Evolutionary conservation across 805 yeast species (phyloP).

Genomic region (Clavispora phyllophila): DNA sequence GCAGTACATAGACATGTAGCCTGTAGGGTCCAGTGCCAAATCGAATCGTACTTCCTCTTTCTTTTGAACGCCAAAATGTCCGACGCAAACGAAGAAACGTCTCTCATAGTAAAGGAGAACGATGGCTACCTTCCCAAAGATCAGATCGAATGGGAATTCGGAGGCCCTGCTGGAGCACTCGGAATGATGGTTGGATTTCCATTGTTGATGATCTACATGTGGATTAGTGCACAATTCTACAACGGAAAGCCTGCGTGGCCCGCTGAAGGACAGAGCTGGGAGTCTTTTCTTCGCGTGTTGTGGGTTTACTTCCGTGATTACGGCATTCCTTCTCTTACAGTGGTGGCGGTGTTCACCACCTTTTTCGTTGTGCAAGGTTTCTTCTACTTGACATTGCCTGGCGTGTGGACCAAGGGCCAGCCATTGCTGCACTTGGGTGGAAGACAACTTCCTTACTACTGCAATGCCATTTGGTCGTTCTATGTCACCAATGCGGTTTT

Average conservation of each 20-base stretch:
- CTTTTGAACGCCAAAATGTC: background rate
- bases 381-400: slow-evolving; percentile 83
- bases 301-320: slow-evolving; percentile 40
- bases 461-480: slow-evolving; percentile 86
- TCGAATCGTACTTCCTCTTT: background rate
- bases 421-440: slow-evolving; percentile 78
- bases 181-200: slow-evolving; percentile 96
- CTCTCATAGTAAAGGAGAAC: slow-evolving; percentile 7
- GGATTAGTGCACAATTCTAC: slow-evolving; percentile 83
- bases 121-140: slow-evolving; percentile 34
- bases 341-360: slow-evolving; percentile 67
- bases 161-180: slow-evolving; percentile 84
- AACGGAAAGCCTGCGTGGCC: slow-evolving; percentile 73
- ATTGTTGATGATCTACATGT: slow-evolving; percentile 90
- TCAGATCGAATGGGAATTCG: slow-evolving; percentile 80
- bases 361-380: slow-evolving; percentile 66
- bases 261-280: slow-evolving; percentile 47
- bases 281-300: slow-evolving; percentile 38
- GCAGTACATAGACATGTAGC: background rate
- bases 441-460: slow-evolving; percentile 82
- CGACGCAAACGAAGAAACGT: slow-evolving; percentile 2
- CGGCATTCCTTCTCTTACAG: slow-evolving; percentile 54
- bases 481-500: slow-evolving; percentile 61
- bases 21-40: background rate
- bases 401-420: slow-evolving; percentile 92